Conservation (phyloP, 192 early-diverging fungal species). For the Entomortierella beljakovae region DNA sequence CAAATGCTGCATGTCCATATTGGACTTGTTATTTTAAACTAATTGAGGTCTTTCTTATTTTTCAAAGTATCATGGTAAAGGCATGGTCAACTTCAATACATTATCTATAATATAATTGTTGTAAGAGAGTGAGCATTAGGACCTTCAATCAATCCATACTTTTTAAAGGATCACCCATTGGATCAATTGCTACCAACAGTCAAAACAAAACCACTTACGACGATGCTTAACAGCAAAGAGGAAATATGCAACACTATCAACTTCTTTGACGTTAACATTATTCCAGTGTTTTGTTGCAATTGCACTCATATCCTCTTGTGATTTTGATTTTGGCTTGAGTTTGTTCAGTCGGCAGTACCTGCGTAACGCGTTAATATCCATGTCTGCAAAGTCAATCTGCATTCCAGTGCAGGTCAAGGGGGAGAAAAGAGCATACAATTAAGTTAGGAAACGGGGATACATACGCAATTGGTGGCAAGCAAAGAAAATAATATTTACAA, state of each 20-base stretch:
- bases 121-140: neutral
- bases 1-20: too few relatives aligned
- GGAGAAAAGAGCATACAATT: neutral
- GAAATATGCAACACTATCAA: constrained; percentile 53
- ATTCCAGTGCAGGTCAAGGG: neutral
- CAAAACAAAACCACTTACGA: constrained; percentile 18
- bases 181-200: neutral
- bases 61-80: constrained; percentile 26
- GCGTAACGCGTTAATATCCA: constrained; percentile 38
- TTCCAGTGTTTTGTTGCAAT: constrained; percentile 45
- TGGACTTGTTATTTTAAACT: too few relatives aligned
- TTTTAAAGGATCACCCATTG: neutral
- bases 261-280: constrained; percentile 21
- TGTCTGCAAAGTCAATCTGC: constrained; percentile 31
- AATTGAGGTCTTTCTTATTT: neutral
- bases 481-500: too few relatives aligned
- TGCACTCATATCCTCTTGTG: constrained; percentile 29
- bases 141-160: neutral
- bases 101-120: constrained; percentile 22
- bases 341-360: constrained; percentile 51
- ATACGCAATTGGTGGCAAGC: neutral
- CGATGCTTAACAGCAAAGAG: constrained; percentile 53
- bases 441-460: too few relatives aligned
- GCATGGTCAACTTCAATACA: constrained; percentile 50
- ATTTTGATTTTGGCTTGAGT: constrained; percentile 38